Conservation (phyloP, 2,329 filamentous ascomycete genomes). For the Alternaria sp. region DNA sequence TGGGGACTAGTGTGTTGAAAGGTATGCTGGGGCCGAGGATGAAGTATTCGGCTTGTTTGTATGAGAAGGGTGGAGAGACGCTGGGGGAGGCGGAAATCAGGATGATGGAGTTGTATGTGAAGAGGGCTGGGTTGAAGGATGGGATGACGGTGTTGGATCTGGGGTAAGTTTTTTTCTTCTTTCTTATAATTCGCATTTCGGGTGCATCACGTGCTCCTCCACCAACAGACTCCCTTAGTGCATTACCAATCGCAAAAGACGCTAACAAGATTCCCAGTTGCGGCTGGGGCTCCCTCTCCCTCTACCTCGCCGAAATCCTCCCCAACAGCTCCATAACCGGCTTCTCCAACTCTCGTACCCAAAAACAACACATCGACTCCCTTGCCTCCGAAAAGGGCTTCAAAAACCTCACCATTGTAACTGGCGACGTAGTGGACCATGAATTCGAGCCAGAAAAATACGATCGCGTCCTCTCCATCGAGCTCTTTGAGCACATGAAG, state of each 20-base stretch:
- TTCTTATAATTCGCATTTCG: not conserved
- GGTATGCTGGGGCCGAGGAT: slow-evolving; percentile 72
- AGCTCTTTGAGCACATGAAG: slow-evolving; percentile 81
- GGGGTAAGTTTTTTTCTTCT: slow-evolving; percentile 56
- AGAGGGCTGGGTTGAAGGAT: slow-evolving; percentile 66
- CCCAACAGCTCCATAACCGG: slow-evolving; percentile 69
- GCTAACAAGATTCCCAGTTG: slow-evolving; percentile 57
- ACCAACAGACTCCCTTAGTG: not conserved
- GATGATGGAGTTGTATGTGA: slow-evolving; percentile 71
- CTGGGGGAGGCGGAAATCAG: slow-evolving; percentile 71
- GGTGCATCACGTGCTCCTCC: slow-evolving; percentile 5
- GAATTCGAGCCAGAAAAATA: slow-evolving; percentile 67
- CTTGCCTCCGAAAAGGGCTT: slow-evolving; percentile 65
- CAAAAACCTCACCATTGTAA: slow-evolving; percentile 69
- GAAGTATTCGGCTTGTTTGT: slow-evolving; percentile 76
- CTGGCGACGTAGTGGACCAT: slow-evolving; percentile 71
- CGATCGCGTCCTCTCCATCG: slow-evolving; percentile 73
- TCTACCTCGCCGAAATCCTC: slow-evolving; percentile 72
- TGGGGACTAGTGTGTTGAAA: slow-evolving; percentile 69
- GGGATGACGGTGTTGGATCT: slow-evolving; percentile 70
- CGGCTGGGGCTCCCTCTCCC: slow-evolving; percentile 71
- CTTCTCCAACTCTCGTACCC: slow-evolving; percentile 74
- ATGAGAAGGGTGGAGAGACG: slow-evolving; percentile 64
- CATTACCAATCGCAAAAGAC: not conserved
- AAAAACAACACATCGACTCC: slow-evolving; percentile 71